These are phyloP conservation scores for Huiozyma naganishii DNA, from an alignment of 805 yeast genomes.

Conservation along the genomic window DNA sequence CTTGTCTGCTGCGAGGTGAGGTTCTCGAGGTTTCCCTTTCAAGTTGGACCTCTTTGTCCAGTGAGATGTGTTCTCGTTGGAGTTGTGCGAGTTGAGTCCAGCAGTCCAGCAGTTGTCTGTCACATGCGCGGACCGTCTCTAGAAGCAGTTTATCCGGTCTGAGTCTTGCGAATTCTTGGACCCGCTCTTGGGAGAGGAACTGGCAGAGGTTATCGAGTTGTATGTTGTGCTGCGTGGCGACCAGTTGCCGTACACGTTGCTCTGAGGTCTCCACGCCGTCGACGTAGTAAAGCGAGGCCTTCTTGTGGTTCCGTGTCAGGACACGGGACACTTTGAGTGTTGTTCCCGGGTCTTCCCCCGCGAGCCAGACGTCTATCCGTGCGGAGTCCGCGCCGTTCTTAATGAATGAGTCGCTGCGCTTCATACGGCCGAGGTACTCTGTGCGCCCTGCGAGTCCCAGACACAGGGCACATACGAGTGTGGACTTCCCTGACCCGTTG, in stretches of 20 bases:
- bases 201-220: conserved; percentile 90
- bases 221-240: conserved; percentile 44
- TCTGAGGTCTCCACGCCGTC: conserved; percentile 36
- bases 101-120: conserved; percentile 42
- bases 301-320: conserved; percentile 29
- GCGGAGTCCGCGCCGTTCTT: conserved; percentile 44
- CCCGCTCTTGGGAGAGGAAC: conserved; percentile 90
- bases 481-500: conserved; percentile 91
- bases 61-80: conserved; percentile 34
- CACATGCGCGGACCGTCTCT: conserved; percentile 77
- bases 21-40: conserved; percentile 23
- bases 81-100: conserved; percentile 48
- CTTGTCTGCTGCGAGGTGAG: conserved; percentile 28
- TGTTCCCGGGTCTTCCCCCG: conserved; percentile 15
- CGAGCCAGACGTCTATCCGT: conserved; percentile 29
- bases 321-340: conserved; percentile 35
- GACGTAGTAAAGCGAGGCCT: conserved; percentile 42
- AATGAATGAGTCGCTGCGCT: conserved; percentile 52
- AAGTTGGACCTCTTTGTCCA: conserved; percentile 30
- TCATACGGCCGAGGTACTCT: conserved; percentile 60
- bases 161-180: conserved; percentile 79
- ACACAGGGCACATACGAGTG: conserved; percentile 87
- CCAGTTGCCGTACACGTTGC: conserved; percentile 32
- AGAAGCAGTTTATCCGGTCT: conserved; percentile 61
- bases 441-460: conserved; percentile 77